Base-by-base conservation (phyloP, 495 filamentous ascomycete species). In the Penicillium nucicola region DNA sequence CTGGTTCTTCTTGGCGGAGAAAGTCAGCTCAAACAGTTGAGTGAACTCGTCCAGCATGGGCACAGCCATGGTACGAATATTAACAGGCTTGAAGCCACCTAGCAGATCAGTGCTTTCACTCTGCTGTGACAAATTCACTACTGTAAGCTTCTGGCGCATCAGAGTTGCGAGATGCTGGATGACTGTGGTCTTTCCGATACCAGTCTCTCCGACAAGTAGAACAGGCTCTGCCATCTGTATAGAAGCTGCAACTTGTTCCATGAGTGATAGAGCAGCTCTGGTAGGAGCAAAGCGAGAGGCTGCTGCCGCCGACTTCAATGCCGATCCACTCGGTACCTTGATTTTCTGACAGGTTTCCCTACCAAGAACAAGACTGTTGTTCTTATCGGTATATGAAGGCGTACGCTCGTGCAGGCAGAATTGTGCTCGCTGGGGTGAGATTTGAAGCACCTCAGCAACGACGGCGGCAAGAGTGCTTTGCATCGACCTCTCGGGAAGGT, bases 91-190 rank as follows among this genome's bases (percentile, higher is more conserved):
- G 74, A 93, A 97, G 2, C 93, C 93, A 53, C 95, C 95, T 0
- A 99, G 71, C 5, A 99, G 70, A 71, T 99, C 95, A 19, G 90
- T 85, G 33, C 84, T 88, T 70, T 99, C 95, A 64, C 92, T 97
- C 61, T 99, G 95, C 64, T 99, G 95, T 0, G 95, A 97, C 58
- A 99, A 64, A 64, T 99, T 99, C 55, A 97, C 86, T 1, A 91
- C 88, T 0, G 87, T 86, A 3, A 99, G 79, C 53, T 90, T 90
- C 53, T 86, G 84, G 0, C 92, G 86, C 23, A 95, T 78, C 13
- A 85, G 74, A 25, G 87, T 82, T 3, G 95, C 91, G 48, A 99
- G 74, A 57, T 96, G 90, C 62, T 99, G 95, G 37, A 99, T 84
- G 11, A 92, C 85, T 1, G 92, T 92, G 2, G 95, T 99, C 69